Conservation (phyloP, 2,329 filamentous ascomycete species). For the Alternaria incomplexa region DNA sequence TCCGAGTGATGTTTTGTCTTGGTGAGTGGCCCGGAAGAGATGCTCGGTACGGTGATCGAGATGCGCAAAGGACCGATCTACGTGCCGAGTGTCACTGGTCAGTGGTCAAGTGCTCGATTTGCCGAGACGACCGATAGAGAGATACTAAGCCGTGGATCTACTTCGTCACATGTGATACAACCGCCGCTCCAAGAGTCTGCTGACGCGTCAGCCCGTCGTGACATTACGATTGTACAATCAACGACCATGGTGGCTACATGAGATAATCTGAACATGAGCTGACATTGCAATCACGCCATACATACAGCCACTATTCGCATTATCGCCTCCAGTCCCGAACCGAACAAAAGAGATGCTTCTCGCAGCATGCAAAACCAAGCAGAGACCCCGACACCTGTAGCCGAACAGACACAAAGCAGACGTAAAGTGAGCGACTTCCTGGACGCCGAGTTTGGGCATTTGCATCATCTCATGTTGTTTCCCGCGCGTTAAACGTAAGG, state of each 20-base stretch:
- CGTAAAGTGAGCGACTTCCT: slow-evolving; percentile 41
- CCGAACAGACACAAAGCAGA: slow-evolving; percentile 38
- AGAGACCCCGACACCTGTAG: slow-evolving; percentile 32
- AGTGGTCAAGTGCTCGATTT: background rate
- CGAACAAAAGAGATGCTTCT: slow-evolving; percentile 26
- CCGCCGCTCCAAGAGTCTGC: background rate
- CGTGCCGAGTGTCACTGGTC: background rate
- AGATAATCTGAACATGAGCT: slow-evolving; percentile 8
- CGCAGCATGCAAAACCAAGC: slow-evolving; percentile 40
- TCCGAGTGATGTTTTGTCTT: background rate
- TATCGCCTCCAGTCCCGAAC: slow-evolving; percentile 30
- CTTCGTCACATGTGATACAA: background rate
- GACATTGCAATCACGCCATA: slow-evolving; percentile 24
- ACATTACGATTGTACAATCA: background rate
- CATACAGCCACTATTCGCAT: slow-evolving; percentile 41
- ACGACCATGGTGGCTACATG: background rate
- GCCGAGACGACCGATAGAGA: background rate
- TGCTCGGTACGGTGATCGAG: background rate
- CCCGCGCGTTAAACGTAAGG: slow-evolving; percentile 5
- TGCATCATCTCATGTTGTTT: slow-evolving; percentile 39
- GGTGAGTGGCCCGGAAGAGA: background rate
- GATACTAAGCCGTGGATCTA: background rate
- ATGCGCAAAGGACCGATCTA: background rate
- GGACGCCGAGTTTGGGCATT: slow-evolving; percentile 41
- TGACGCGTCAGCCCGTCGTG: background rate